Evolutionary conservation across 345 rosid species (phyloP).

Genomic region (Brassica juncea): DNA sequence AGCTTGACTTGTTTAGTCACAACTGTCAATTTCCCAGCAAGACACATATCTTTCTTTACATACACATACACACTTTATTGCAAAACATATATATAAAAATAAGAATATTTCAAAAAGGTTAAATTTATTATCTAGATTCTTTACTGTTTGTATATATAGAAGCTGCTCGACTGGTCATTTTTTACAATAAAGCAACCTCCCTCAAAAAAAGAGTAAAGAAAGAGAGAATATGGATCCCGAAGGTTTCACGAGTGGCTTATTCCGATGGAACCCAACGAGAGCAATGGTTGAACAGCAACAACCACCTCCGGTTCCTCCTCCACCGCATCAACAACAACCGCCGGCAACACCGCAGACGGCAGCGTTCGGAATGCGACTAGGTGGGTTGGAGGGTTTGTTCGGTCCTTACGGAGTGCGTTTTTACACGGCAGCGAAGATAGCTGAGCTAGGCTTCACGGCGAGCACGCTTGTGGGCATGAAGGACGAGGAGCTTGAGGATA

Average conservation of each 20-base stretch:
- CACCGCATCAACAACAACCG: slow-evolving; percentile 17
- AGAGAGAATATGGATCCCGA: slow-evolving; percentile 68
- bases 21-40: slow-evolving; percentile 53
- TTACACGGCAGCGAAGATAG: slow-evolving; percentile 84
- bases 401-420: slow-evolving; percentile 82
- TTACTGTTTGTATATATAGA: slow-evolving; percentile 42
- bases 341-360: slow-evolving; percentile 38
- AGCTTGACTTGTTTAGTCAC: slow-evolving; percentile 51
- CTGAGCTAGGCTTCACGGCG: slow-evolving; percentile 92
- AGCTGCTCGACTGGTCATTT: slow-evolving; percentile 28
- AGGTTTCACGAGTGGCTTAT: slow-evolving; percentile 67
- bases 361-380: slow-evolving; percentile 49
- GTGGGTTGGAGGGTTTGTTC: slow-evolving; percentile 78
- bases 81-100: not conserved
- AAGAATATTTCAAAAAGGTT: not conserved
- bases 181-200: slow-evolving; percentile 30
- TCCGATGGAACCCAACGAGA: slow-evolving; percentile 76
- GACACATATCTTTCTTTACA: slow-evolving; percentile 26
- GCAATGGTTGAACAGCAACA: slow-evolving; percentile 24
- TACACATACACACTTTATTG: slow-evolving; percentile 12
- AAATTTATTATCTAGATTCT: not conserved
- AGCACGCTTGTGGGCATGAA: slow-evolving; percentile 86
- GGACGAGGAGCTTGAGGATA: slow-evolving; percentile 96
- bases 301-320: slow-evolving; percentile 42
- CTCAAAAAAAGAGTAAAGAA: slow-evolving; percentile 18